Percentiles rank a stretch among this genome's conserved stretches.
These are phyloP conservation scores for Chondrus crispus DNA, from an alignment of 23 red algal species.

Conservation along the genomic window DNA sequence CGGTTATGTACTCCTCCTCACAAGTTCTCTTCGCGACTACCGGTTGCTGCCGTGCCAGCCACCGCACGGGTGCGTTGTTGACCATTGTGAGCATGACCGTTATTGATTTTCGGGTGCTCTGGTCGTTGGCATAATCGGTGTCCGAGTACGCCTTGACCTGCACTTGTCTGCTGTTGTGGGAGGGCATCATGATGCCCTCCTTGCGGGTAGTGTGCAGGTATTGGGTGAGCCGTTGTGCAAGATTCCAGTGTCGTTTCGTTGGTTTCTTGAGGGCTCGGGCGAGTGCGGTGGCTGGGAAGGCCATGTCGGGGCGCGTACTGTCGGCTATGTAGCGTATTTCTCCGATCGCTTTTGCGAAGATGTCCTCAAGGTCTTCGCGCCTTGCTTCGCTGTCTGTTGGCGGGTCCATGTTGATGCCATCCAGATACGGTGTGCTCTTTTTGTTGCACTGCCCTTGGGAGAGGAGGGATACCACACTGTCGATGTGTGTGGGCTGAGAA, in stretches of 20 bases:
- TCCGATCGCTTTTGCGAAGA: not conserved
- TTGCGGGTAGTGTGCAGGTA: not conserved
- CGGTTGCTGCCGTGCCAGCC: not conserved
- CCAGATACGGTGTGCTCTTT: not conserved
- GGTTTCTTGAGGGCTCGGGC: not conserved
- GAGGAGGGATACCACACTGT: not conserved
- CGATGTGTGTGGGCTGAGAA: not conserved
- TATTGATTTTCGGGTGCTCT: not conserved
- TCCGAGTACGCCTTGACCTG: not conserved
- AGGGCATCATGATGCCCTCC: not conserved
- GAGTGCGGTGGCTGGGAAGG: not conserved
- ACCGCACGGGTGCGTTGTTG: not conserved
- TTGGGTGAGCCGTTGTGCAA: not conserved
- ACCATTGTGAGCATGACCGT: not conserved
- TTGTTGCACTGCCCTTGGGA: not conserved
- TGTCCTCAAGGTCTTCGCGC: not conserved
- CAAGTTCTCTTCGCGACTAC: not conserved
- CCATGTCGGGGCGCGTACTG: not conserved
- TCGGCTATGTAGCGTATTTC: not conserved
- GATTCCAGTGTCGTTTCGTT: not conserved
- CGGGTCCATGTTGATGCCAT: not conserved
- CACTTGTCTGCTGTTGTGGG: not conserved
- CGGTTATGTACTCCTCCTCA: not conserved
- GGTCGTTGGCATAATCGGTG: not conserved
- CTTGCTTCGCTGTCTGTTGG: not conserved